Percentiles rank a stretch among this genome's conserved stretches.
Conservation (phyloP, 805 yeast genomes). For the Yarrowia yakushimensis region DNA sequence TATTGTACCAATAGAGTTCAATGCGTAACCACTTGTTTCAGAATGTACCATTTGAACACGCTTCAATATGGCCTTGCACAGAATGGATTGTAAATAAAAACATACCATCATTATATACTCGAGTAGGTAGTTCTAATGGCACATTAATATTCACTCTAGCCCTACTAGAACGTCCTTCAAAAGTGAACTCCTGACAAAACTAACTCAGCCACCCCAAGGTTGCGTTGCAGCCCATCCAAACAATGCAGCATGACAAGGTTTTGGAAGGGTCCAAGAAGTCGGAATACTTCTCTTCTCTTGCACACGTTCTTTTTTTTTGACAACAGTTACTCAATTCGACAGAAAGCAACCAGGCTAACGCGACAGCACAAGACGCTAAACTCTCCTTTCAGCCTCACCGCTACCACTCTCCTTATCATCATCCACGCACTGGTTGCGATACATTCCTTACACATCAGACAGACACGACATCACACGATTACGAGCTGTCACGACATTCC, state of each 20-base stretch:
- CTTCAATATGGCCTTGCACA: background rate
- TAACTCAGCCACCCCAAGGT: conserved; percentile 11
- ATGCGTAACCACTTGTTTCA: conserved; percentile 11
- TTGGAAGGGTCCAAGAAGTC: conserved; percentile 17
- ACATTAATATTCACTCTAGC: background rate
- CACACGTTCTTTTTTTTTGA: conserved; percentile 1
- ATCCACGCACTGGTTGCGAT: conserved; percentile 2
- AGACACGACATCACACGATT: background rate
- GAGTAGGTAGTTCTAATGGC: background rate
- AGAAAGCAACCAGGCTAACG: background rate
- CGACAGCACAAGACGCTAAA: background rate
- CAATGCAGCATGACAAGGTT: conserved; percentile 6
- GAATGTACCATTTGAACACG: background rate
- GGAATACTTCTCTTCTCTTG: background rate
- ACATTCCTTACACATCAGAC: background rate
- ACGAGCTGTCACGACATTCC: conserved; percentile 9
- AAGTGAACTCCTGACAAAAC: background rate
- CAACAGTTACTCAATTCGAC: background rate
- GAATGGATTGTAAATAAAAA: background rate
- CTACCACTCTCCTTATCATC: background rate
- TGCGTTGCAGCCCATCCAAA: background rate
- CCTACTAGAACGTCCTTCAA: background rate
- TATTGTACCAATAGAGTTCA: background rate
- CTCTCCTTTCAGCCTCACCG: conserved; percentile 12
- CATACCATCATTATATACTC: background rate